These are phyloP conservation scores for Tympanopsis confertula DNA, from an alignment of 2,329 filamentous ascomycete genomes.

Conservation along the genomic window DNA sequence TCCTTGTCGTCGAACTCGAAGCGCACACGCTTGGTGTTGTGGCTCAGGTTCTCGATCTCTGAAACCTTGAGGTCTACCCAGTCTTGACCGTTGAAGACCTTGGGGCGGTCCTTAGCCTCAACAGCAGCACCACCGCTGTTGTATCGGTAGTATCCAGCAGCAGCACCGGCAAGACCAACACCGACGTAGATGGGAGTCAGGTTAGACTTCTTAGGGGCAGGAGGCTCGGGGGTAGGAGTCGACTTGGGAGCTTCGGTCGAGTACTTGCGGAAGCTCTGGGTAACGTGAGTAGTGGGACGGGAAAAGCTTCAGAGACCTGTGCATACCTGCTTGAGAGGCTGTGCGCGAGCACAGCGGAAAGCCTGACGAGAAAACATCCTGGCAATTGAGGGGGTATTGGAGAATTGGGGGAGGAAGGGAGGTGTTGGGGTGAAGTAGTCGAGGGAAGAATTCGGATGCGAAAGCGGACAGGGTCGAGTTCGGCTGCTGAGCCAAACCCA, in stretches of 20 bases:
- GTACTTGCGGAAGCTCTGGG: background rate
- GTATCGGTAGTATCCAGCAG: constrained; percentile 17
- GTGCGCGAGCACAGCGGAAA: background rate
- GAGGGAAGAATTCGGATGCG: too few species aligned
- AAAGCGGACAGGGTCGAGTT: too few species aligned
- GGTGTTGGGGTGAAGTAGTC: background rate
- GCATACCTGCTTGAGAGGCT: background rate
- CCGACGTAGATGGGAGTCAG: constrained; percentile 35
- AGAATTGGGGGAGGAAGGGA: background rate
- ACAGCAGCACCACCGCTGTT: constrained; percentile 28
- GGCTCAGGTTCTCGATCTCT: constrained; percentile 49
- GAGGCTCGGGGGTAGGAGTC: too few species aligned
- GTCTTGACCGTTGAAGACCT: constrained; percentile 51
- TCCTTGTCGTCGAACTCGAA: constrained; percentile 56
- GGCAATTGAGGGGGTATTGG: background rate
- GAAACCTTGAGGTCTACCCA: constrained; percentile 54
- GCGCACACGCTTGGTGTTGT: constrained; percentile 61
- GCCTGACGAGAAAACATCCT: background rate
- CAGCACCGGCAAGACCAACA: constrained; percentile 32
- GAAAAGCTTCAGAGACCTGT: background rate
- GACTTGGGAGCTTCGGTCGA: background rate
- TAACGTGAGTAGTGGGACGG: background rate
- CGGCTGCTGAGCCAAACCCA: too few species aligned
- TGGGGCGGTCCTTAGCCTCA: constrained; percentile 29
- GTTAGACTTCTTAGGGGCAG: background rate